These are phyloP conservation scores for Colletotrichum gigasporum DNA, from an alignment of 2,329 filamentous ascomycete species.

Conservation along the genomic window DNA sequence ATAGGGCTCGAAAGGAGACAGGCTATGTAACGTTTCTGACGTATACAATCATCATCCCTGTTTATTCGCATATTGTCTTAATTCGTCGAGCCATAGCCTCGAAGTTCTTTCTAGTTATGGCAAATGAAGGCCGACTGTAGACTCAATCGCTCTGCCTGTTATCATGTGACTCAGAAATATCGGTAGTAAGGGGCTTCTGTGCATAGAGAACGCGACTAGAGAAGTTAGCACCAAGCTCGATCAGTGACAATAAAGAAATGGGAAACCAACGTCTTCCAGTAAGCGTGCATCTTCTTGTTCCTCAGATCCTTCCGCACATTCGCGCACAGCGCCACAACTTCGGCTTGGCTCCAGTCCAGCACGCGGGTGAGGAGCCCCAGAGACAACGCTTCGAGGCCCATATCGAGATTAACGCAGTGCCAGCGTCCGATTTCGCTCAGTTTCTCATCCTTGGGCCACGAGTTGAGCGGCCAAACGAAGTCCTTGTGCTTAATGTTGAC, in stretches of 20 bases:
- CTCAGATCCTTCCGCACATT: constrained; percentile 36
- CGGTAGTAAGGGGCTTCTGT: too few relatives aligned
- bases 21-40: too few relatives aligned
- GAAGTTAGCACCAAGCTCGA: not conserved
- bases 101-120: too few relatives aligned
- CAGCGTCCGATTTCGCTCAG: constrained; percentile 24
- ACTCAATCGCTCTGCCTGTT: too few relatives aligned
- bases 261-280: constrained; percentile 29
- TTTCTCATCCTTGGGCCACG: constrained; percentile 32
- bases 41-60: too few relatives aligned
- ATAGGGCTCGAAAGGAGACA: too few relatives aligned
- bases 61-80: too few relatives aligned
- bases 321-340: constrained; percentile 37
- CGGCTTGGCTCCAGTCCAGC: constrained; percentile 44
- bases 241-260: not conserved
- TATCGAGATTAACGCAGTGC: constrained; percentile 39
- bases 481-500: constrained; percentile 1
- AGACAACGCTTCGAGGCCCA: constrained; percentile 44
- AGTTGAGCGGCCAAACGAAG: constrained; percentile 29
- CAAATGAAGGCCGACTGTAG: too few relatives aligned
- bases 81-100: too few relatives aligned
- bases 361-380: constrained; percentile 47
- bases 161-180: too few relatives aligned
- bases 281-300: constrained; percentile 37
- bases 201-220: not conserved